Percentiles rank a stretch among this genome's conserved stretches.
phyloP scores from a whole-genome alignment of 1,284 basidiomycete species.

The Cryptococcus depauperatus region DNA sequence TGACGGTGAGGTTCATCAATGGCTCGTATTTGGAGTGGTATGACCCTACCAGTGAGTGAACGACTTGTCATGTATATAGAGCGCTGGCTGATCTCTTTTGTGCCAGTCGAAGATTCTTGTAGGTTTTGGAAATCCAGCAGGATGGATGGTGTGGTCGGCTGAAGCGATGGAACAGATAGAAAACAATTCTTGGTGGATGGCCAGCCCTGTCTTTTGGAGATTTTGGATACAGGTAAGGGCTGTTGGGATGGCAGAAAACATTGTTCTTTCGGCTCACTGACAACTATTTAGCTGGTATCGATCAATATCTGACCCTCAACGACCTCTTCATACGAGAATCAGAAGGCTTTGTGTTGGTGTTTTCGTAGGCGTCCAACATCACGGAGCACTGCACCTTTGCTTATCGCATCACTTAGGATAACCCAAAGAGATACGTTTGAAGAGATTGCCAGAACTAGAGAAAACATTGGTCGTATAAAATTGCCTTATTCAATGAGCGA shows the following conservation, averaged over 20 bases:
- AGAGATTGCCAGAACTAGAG: slow-evolving; percentile 21
- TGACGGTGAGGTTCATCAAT: slow-evolving; percentile 34
- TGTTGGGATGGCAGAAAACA: too few relatives aligned
- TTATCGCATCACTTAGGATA: slow-evolving; percentile 9
- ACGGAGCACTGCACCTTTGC: neutral
- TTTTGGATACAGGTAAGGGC: slow-evolving; percentile 35
- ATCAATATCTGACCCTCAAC: slow-evolving; percentile 29
- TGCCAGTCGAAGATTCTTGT: slow-evolving; percentile 32
- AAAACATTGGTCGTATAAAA: slow-evolving; percentile 32
- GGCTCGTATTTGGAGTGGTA: slow-evolving; percentile 33
- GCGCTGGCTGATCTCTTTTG: neutral
- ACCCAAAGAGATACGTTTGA: slow-evolving; percentile 26
- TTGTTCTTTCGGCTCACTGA: too few relatives aligned
- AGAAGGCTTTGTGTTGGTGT: slow-evolving; percentile 36
- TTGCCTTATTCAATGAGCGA: slow-evolving; percentile 3
- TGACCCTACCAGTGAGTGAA: slow-evolving; percentile 36
- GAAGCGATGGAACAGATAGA: slow-evolving; percentile 24
- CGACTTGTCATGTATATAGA: too few relatives aligned
- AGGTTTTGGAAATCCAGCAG: neutral
- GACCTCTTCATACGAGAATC: slow-evolving; percentile 32
- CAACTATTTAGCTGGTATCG: slow-evolving; percentile 24
- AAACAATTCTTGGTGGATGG: slow-evolving; percentile 32
- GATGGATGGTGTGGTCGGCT: neutral
- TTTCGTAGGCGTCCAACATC: slow-evolving; percentile 21
- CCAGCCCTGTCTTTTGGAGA: slow-evolving; percentile 28